These are phyloP conservation scores for Sclerotinia spermophila DNA, from an alignment of 2,329 filamentous ascomycete species.

Conservation along the genomic window DNA sequence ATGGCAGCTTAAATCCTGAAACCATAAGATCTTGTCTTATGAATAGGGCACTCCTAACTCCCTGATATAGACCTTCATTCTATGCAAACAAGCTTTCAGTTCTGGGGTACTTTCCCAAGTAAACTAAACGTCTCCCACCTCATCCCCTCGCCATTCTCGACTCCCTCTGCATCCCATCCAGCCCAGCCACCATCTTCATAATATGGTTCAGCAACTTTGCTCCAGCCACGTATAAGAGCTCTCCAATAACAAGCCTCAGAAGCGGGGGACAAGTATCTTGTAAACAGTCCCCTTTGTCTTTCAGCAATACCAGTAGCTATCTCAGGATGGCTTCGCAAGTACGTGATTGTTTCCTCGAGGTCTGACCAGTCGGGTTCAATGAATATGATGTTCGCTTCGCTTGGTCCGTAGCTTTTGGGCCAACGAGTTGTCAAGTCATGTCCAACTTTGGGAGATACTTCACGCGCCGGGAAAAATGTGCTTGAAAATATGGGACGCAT, in stretches of 20 bases:
- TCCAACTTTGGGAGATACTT: background rate
- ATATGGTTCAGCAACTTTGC: constrained; percentile 40
- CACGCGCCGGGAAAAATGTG: constrained; percentile 25
- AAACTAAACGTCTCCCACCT: constrained; percentile 34
- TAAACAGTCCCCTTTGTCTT: constrained; percentile 45
- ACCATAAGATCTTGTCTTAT: background rate
- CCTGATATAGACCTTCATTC: background rate
- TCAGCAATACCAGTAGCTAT: constrained; percentile 47
- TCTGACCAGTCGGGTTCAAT: constrained; percentile 51
- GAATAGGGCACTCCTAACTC: background rate
- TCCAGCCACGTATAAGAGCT: constrained; percentile 47
- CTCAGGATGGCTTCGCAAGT: constrained; percentile 44
- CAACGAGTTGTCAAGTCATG: constrained; percentile 37
- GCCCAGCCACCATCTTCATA: constrained; percentile 37
- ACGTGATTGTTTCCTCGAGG: constrained; percentile 45
- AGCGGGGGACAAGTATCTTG: constrained; percentile 48
- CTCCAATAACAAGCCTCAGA: constrained; percentile 54
- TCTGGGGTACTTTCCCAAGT: constrained; percentile 21
- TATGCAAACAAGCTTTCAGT: background rate
- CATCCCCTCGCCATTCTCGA: constrained; percentile 37
- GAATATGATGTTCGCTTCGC: constrained; percentile 49
- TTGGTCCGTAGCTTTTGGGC: constrained; percentile 38
- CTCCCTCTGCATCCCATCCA: constrained; percentile 31
- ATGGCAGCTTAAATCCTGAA: background rate
- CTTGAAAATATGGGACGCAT: constrained; percentile 44